Percentiles rank a stretch among this genome's conserved stretches.
Conservation (phyloP, 805 yeast species). For the Saccharomycopsis oosterbeekiorum region DNA sequence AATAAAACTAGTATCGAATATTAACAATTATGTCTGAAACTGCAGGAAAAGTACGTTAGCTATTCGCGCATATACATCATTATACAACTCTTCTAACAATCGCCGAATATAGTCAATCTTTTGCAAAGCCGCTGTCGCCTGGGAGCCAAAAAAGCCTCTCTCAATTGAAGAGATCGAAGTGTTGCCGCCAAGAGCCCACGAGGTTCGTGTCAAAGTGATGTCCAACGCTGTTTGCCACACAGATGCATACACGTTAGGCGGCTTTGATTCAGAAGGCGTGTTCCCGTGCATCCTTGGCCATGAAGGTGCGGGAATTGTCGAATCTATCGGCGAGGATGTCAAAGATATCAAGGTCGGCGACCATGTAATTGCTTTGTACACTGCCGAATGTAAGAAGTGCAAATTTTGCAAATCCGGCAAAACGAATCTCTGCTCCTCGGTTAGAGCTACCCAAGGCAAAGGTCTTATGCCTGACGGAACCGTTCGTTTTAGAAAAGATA, state of each 20-base stretch:
- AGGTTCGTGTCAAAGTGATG: slow-evolving; percentile 81
- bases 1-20: neutral
- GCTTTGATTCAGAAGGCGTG: slow-evolving; percentile 92
- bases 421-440: slow-evolving; percentile 92
- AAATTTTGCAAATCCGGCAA: slow-evolving; percentile 91
- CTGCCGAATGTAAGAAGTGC: slow-evolving; percentile 94
- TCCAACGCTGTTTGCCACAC: slow-evolving; percentile 98
- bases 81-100: neutral
- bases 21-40: slow-evolving; percentile 3
- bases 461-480: slow-evolving; percentile 99
- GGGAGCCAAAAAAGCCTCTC: slow-evolving; percentile 86
- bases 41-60: slow-evolving; percentile 7
- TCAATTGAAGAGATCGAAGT: slow-evolving; percentile 82
- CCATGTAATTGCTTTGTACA: slow-evolving; percentile 85
- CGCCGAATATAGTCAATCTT: slow-evolving; percentile 6
- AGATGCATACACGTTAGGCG: slow-evolving; percentile 92
- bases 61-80: neutral
- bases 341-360: slow-evolving; percentile 87
- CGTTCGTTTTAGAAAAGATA: slow-evolving; percentile 69
- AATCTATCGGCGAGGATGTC: slow-evolving; percentile 90
- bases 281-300: slow-evolving; percentile 93
- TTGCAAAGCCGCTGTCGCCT: slow-evolving; percentile 95
- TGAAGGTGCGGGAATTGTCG: slow-evolving; percentile 97
- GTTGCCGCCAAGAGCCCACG: slow-evolving; percentile 92
- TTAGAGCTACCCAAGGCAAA: slow-evolving; percentile 95